Conservation (phyloP, 306 rosid genomes). For the Quercus ilex region DNA sequence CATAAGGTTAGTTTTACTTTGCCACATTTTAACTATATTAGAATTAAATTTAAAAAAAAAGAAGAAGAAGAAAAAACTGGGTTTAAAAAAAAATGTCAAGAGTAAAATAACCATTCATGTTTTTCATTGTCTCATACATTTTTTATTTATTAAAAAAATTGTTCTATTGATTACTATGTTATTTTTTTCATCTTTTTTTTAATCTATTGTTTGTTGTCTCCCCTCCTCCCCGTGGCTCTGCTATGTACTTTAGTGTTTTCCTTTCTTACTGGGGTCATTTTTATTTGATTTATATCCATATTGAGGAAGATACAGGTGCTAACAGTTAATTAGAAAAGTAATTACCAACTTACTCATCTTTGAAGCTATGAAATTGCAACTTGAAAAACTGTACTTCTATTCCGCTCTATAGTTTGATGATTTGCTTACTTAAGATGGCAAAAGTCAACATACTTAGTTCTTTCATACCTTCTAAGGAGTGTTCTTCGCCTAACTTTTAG, state of each 20-base stretch:
- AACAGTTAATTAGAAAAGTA: background rate
- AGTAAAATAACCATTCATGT: background rate
- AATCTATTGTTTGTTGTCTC: background rate
- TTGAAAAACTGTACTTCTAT: background rate
- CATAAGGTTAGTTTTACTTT: constrained; percentile 47
- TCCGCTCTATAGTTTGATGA: background rate
- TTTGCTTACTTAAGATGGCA: background rate
- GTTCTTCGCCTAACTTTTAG: background rate
- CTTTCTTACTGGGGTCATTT: background rate
- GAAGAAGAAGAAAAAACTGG: background rate
- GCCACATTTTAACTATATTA: constrained; percentile 3
- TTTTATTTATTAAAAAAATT: too few species aligned
- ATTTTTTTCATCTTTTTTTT: background rate
- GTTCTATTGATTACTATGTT: background rate
- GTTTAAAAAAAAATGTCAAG: background rate
- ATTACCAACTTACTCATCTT: background rate
- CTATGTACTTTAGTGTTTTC: background rate
- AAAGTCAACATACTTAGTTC: too few species aligned
- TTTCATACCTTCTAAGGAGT: background rate
- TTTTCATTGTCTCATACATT: background rate
- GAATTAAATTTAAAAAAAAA: background rate
- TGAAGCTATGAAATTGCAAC: background rate
- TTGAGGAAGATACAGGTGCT: background rate
- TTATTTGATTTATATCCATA: background rate
- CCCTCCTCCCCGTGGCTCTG: background rate